phyloP scores from a whole-genome alignment of 169 alveolate species.

The Babesia bovis region DNA sequence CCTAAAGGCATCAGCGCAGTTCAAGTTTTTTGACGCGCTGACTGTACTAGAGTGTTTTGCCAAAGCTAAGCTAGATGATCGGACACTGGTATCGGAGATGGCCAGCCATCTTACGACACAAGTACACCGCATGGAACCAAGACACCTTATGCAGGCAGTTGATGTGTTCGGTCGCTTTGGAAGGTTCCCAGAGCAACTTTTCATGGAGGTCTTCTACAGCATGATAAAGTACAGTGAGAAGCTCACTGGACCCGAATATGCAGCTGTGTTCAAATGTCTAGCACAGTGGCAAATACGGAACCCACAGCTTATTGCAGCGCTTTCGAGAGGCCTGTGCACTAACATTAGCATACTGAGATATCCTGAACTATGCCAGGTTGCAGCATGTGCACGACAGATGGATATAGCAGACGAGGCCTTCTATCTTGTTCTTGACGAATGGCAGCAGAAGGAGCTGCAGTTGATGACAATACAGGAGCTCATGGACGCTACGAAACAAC shows the following conservation, averaged over 20 bases:
- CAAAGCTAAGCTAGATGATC: conserved; percentile 64
- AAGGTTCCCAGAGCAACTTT: conserved; percentile 69
- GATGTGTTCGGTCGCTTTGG: conserved; percentile 66
- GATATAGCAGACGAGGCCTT: conserved; percentile 71
- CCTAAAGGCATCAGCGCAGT: conserved; percentile 59
- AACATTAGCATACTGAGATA: conserved; percentile 69
- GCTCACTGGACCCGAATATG: conserved; percentile 71
- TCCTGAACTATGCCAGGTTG: conserved; percentile 64
- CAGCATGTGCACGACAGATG: conserved; percentile 61
- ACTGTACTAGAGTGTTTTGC: conserved; percentile 69
- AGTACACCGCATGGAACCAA: conserved; percentile 68
- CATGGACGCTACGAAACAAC: conserved; percentile 53
- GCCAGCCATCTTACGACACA: conserved; percentile 69
- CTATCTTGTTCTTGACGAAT: conserved; percentile 69
- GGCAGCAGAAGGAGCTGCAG: conserved; percentile 75
- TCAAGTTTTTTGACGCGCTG: conserved; percentile 74
- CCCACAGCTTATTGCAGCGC: conserved; percentile 62
- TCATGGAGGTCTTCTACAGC: conserved; percentile 72
- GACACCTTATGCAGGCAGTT: conserved; percentile 67
- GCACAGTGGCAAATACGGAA: conserved; percentile 67
- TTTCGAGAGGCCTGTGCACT: conserved; percentile 66
- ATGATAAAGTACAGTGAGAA: conserved; percentile 61
- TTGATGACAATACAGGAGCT: conserved; percentile 74
- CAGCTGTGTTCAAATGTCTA: conserved; percentile 62
- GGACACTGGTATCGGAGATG: conserved; percentile 55